Base-by-base conservation (phyloP, 352 stramenopile species). In the Phytophthora macrochlamydospora region DNA sequence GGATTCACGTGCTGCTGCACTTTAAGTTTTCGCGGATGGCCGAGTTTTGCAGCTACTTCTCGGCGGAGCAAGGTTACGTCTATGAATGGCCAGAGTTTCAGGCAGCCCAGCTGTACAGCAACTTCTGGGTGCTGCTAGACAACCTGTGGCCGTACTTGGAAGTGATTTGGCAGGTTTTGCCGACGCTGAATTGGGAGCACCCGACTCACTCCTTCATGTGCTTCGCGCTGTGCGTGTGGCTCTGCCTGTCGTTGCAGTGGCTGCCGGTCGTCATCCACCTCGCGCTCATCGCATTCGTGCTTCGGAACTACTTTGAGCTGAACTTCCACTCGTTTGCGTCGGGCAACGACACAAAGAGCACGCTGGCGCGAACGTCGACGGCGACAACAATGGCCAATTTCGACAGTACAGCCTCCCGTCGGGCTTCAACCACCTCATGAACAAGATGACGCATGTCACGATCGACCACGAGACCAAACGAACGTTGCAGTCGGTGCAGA, bases 371-470 rank as follows among this genome's bases (percentile, higher is more conserved):
- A 71, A 72, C 42, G 2, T 73, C 2, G 73, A 73, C 28, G 65
- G 55, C 24, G 67, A 81, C 8, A 79, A 69, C 32, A 75, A 74
- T 5, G 69, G 73, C 3, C 82, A 86, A 49, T 91, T 92, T 51
- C 81, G 85, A 6, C 83, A 92, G 71, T 95, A 93, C 69, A 91
- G 87, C 40, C 68, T 95, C 6, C 87, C 87, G 9, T 83, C 83
- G 11, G 85, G 87, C n/a, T 93, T 95, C 66, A 91, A 90, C 56
- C 85, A 93, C 57, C 59, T 95, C 48, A 95, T 93, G 83, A 93
- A 95, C 79, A 95, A 95, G 67, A 95, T 95, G 87, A 93, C 87
- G 2, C 85, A 93, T 57, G 85, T 95, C 30, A 95, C 83, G 28
- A 91, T 93, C 32, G 85, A 95, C 55, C 69, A 87, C 31, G 87